phyloP scores from a whole-genome alignment of 495 filamentous ascomycete genomes.

The Copromyces sp. region DNA sequence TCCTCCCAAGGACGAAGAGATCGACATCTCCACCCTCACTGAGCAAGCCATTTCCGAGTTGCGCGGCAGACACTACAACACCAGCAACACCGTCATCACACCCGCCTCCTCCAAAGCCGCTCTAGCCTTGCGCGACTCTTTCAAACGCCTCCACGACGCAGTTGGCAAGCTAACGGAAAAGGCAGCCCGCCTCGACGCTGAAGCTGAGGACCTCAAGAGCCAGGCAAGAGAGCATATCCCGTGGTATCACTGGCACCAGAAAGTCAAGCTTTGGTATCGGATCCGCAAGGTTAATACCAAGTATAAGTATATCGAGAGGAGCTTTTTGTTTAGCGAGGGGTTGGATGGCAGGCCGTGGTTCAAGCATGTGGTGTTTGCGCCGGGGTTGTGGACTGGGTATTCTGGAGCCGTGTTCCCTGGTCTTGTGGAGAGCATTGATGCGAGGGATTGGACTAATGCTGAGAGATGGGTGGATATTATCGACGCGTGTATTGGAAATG shows the following conservation, averaged over 20 bases:
- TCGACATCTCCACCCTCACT: conserved; percentile 23
- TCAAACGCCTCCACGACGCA: conserved; percentile 33
- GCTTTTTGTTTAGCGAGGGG: conserved; percentile 69
- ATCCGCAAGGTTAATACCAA: conserved; percentile 57
- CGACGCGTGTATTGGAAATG: conserved; percentile 53
- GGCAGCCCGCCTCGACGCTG: conserved; percentile 46
- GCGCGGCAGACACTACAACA: conserved; percentile 40
- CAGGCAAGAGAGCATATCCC: conserved; percentile 60
- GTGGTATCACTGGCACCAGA: conserved; percentile 72
- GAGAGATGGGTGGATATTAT: conserved; percentile 72
- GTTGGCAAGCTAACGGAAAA: conserved; percentile 46
- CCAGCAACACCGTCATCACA: conserved; percentile 20
- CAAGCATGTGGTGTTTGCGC: conserved; percentile 87
- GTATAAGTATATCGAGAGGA: conserved; percentile 69
- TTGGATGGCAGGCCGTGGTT: conserved; percentile 82
- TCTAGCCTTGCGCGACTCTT: conserved; percentile 39
- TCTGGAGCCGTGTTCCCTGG: conserved; percentile 75
- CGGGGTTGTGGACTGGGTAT: conserved; percentile 84
- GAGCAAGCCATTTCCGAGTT: conserved; percentile 40
- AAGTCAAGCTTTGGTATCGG: conserved; percentile 49
- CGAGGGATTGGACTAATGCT: conserved; percentile 61
- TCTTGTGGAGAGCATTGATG: conserved; percentile 74
- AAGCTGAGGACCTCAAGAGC: conserved; percentile 52
- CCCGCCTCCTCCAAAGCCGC: conserved; percentile 32
- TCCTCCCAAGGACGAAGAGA: not conserved